Conservation (phyloP, 139 green algal genomes). For the Tetraselmis striata region DNA sequence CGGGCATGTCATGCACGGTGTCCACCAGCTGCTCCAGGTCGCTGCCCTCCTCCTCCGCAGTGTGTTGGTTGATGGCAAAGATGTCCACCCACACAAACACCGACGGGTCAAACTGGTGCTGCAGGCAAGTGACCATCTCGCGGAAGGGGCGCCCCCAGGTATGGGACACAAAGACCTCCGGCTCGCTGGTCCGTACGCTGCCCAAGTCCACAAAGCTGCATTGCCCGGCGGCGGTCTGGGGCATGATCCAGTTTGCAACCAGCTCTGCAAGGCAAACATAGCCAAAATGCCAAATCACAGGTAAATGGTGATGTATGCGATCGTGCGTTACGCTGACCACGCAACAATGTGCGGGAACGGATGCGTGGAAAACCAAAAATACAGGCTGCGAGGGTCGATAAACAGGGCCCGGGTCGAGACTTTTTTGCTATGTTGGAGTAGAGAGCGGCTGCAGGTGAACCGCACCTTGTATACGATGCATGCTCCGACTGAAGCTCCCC, state of each 20-base stretch:
- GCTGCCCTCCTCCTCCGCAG: not conserved
- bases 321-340: too few relatives aligned
- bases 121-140: not conserved
- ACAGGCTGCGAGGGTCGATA: too few relatives aligned
- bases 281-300: too few relatives aligned
- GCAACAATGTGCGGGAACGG: too few relatives aligned
- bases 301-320: too few relatives aligned
- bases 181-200: not conserved
- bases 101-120: not conserved
- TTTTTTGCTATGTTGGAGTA: too few relatives aligned
- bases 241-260: not conserved
- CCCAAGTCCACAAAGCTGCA: not conserved
- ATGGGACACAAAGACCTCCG: not conserved
- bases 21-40: not conserved
- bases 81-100: not conserved
- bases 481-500: too few relatives aligned
- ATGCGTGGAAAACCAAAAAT: too few relatives aligned
- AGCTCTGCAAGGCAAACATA: too few relatives aligned
- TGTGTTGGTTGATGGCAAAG: not conserved
- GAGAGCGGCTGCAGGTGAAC: too few relatives aligned
- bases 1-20: not conserved
- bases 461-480: too few relatives aligned
- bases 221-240: not conserved
- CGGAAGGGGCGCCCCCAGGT: not conserved
- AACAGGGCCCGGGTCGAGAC: too few relatives aligned